A percentile compares a stretch with the other conserved stretches of the same genome.
Conservation (phyloP, 345 rosid genomes). For the Clarkia xantiana region DNA sequence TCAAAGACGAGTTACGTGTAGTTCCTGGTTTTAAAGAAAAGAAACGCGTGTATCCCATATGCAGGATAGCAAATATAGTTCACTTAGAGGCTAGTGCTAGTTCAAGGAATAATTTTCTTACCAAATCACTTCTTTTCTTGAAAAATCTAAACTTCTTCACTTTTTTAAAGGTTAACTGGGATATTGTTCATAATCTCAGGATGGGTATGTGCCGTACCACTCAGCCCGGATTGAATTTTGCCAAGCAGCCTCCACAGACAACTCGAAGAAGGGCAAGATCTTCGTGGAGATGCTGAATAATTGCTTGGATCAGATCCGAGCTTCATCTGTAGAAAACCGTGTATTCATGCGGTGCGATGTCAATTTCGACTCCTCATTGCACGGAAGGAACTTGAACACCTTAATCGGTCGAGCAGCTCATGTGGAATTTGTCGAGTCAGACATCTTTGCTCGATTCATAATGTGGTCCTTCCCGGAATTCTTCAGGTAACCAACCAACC, state of each 20-base stretch:
- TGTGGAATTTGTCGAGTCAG: constrained; percentile 85
- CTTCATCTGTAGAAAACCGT: constrained; percentile 42
- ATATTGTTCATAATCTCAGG: constrained; percentile 26
- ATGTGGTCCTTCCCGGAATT: constrained; percentile 92
- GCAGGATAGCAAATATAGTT: too few relatives aligned
- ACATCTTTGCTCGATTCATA: constrained; percentile 63
- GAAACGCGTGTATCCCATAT: too few relatives aligned
- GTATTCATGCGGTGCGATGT: constrained; percentile 88
- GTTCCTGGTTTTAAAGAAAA: too few relatives aligned
- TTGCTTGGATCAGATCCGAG: constrained; percentile 90
- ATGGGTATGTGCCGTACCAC: constrained; percentile 96
- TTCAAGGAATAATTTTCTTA: too few relatives aligned
- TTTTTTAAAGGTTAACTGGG: too few relatives aligned
- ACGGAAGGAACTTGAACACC: constrained; percentile 71
- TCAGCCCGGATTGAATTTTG: constrained; percentile 85
- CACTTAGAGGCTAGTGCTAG: too few relatives aligned
- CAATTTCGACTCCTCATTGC: constrained; percentile 60
- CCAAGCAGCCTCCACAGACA: constrained; percentile 63
- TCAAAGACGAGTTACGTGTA: too few relatives aligned
- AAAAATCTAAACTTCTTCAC: too few relatives aligned
- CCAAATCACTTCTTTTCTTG: too few relatives aligned
- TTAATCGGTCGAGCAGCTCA: constrained; percentile 93
- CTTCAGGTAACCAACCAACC: constrained; percentile 15
- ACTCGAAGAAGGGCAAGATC: constrained; percentile 63
- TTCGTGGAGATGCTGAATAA: constrained; percentile 84